phyloP scores from a whole-genome alignment of 2,329 filamentous ascomycete genomes.

The Eutypa lata region DNA sequence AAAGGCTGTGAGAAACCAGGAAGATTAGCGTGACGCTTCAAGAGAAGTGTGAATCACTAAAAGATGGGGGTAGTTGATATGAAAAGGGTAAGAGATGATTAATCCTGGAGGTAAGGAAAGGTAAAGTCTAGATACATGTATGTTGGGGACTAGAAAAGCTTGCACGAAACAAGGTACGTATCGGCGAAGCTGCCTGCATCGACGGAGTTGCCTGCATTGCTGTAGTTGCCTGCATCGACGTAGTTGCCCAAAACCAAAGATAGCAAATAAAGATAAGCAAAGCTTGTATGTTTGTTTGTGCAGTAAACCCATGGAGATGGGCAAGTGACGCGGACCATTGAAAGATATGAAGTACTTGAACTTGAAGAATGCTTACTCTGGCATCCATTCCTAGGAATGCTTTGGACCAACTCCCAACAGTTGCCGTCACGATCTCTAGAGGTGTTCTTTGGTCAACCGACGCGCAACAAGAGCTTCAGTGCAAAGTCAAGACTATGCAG shows the following conservation, averaged over 20 bases:
- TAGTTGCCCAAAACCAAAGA: no score
- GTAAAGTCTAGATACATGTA: neutral
- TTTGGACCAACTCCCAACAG: neutral
- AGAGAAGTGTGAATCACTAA: neutral
- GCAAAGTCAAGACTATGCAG: neutral
- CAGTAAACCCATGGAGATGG: neutral
- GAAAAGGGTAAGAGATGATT: no score
- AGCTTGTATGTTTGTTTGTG: neutral
- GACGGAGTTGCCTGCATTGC: no score
- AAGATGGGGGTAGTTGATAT: no score
- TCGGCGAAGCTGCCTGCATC: no score
- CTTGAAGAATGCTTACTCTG: slow-evolving; percentile 17
- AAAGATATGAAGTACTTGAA: neutral
- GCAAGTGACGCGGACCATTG: neutral
- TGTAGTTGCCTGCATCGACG: no score
- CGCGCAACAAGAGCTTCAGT: neutral
- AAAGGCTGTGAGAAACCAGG: slow-evolving; percentile 56
- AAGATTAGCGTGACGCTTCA: slow-evolving; percentile 7
- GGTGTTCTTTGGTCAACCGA: neutral
- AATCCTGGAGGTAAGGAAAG: neutral
- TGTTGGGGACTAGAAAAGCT: neutral
- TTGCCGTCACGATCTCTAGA: neutral
- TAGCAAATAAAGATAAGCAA: no score
- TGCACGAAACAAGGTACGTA: no score
- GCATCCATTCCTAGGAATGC: slow-evolving; percentile 19